Conservation (phyloP, 495 filamentous ascomycete genomes). For the Letharia lupina region DNA sequence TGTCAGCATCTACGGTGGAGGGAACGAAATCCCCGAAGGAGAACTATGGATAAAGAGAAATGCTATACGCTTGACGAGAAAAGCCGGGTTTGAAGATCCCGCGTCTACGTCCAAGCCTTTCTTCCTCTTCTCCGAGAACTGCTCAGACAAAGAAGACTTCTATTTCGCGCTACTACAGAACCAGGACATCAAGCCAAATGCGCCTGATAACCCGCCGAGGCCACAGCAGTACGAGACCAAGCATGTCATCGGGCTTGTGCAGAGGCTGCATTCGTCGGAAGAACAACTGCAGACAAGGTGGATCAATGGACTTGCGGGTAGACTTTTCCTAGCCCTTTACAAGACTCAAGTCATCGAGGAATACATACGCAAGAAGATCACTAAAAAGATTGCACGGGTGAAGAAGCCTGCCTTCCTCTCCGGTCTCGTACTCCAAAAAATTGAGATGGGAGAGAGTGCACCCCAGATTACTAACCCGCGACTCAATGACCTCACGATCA, state of each 20-base stretch:
- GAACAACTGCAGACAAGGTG: conserved; percentile 87
- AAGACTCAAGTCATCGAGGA: conserved; percentile 74
- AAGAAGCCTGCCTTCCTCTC: conserved; percentile 86
- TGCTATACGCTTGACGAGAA: conserved; percentile 75
- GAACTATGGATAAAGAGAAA: conserved; percentile 95
- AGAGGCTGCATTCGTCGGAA: conserved; percentile 83
- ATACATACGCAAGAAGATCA: conserved; percentile 73
- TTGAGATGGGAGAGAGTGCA: conserved; percentile 79
- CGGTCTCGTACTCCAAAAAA: conserved; percentile 65
- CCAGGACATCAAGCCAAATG: conserved; percentile 57
- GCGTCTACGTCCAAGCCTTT: conserved; percentile 66
- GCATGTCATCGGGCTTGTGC: conserved; percentile 78
- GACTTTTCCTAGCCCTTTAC: conserved; percentile 80
- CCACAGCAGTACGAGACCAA: conserved; percentile 74
- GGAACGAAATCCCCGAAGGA: conserved; percentile 72
- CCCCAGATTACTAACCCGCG: conserved; percentile 84
- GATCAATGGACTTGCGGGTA: conserved; percentile 84
- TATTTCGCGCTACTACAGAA: conserved; percentile 87
- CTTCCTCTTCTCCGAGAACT: conserved; percentile 87
- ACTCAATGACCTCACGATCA: conserved; percentile 80
- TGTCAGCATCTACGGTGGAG: conserved; percentile 78
- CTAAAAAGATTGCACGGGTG: conserved; percentile 91
- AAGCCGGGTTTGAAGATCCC: conserved; percentile 51
- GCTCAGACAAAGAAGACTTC: conserved; percentile 95
- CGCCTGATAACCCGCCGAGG: conserved; percentile 52